phyloP scores from a whole-genome alignment of 2,329 filamentous ascomycete species.

The Hymenotorrendiella dingleyae region DNA sequence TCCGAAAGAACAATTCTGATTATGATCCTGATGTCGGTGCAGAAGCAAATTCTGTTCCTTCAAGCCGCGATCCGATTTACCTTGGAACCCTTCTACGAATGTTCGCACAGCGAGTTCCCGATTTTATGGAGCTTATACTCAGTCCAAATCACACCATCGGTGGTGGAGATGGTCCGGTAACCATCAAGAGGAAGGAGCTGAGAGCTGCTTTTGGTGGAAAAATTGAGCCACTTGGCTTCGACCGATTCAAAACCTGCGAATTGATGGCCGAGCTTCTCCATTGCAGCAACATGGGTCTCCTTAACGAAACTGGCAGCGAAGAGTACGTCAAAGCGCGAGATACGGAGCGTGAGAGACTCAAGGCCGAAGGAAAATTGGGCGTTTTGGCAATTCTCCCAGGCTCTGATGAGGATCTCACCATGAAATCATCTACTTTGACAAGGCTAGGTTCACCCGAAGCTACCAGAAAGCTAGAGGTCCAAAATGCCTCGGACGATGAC shows the following conservation, averaged over 20 bases:
- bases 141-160: constrained; percentile 57
- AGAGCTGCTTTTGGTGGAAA: constrained; percentile 84
- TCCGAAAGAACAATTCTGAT: constrained; percentile 98
- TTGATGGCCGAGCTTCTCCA: constrained; percentile 96
- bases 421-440: constrained; percentile 47
- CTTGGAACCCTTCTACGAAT: constrained; percentile 81
- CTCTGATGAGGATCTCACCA: constrained; percentile 56
- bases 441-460: constrained; percentile 52
- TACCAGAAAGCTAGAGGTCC: constrained; percentile 66
- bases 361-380: constrained; percentile 66
- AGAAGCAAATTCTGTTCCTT: constrained; percentile 72
- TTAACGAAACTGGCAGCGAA: constrained; percentile 89
- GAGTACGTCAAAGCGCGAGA: constrained; percentile 77
- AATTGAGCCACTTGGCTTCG: constrained; percentile 92
- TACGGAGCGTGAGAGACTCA: constrained; percentile 71
- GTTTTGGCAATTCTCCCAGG: constrained; percentile 37
- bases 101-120: constrained; percentile 85
- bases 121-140: constrained; percentile 88
- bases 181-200: constrained; percentile 66
- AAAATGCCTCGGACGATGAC: constrained; percentile 79
- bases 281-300: constrained; percentile 95
- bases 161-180: constrained; percentile 48
- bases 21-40: constrained; percentile 90
- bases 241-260: constrained; percentile 98
- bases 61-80: constrained; percentile 89